phyloP scores from a whole-genome alignment of 2,329 filamentous ascomycete genomes.

The Neocatenulostroma microsporum region DNA sequence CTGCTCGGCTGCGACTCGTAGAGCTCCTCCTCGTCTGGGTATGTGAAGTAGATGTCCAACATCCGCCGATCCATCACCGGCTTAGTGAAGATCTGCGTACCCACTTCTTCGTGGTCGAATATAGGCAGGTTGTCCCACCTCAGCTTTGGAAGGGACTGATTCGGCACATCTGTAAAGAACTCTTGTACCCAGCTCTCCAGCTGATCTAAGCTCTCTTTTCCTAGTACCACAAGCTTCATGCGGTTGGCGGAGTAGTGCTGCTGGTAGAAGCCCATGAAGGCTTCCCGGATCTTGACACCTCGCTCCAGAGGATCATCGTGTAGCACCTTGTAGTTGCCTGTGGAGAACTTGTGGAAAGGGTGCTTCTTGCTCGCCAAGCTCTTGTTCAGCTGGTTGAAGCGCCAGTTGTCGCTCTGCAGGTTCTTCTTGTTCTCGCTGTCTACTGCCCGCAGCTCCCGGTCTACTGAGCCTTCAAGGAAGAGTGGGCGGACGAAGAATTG shows the following conservation, averaged over 20 bases:
- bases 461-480: conserved; percentile 75
- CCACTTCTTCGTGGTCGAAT: conserved; percentile 52
- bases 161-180: conserved; percentile 70
- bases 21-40: conserved; percentile 71
- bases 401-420: conserved; percentile 81
- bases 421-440: conserved; percentile 99
- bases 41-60: conserved; percentile 74
- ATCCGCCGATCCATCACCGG: conserved; percentile 82
- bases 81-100: conserved; percentile 74
- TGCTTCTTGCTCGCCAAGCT: conserved; percentile 79
- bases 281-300: conserved; percentile 76
- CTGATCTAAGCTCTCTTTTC: conserved; percentile 71
- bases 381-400: conserved; percentile 80
- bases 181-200: conserved; percentile 78
- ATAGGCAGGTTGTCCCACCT: conserved; percentile 59
- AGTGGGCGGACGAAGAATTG: conserved; percentile 89
- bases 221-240: conserved; percentile 86
- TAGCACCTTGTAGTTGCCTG: conserved; percentile 77
- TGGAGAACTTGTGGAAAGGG: conserved; percentile 86
- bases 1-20: conserved; percentile 75
- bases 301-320: conserved; percentile 71
- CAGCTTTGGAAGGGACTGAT: conserved; percentile 67
- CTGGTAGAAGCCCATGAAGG: conserved; percentile 87
- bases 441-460: conserved; percentile 79
- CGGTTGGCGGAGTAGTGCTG: conserved; percentile 86